These are phyloP conservation scores for Suillus fuscotomentosus DNA, from an alignment of 768 basidiomycete species.

Conservation along the genomic window DNA sequence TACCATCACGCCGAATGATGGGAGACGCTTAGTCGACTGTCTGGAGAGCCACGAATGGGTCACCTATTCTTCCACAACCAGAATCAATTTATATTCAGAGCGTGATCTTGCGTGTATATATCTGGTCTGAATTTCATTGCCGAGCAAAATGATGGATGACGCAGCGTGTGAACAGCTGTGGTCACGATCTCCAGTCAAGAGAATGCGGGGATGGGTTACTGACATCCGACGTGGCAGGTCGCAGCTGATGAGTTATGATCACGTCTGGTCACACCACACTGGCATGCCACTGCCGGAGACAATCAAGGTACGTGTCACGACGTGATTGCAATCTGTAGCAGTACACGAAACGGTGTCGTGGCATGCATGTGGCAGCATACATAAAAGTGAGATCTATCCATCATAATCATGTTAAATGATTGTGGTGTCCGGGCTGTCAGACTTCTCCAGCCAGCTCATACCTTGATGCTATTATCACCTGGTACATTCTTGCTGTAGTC, in stretches of 20 bases:
- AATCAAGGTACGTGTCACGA: not conserved
- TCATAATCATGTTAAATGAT: not conserved
- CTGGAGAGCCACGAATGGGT: not conserved
- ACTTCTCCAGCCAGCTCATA: not conserved
- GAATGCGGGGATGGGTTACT: not conserved
- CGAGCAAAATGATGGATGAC: not conserved
- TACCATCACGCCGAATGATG: conserved; percentile 9
- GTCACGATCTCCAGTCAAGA: not conserved
- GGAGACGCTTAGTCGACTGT: not conserved
- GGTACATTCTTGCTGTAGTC: not conserved
- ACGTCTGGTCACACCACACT: not conserved
- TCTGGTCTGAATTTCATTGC: not conserved
- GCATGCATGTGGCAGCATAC: not conserved
- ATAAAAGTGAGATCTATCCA: not conserved
- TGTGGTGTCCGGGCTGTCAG: not conserved
- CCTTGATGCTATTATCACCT: not conserved
- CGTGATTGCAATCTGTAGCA: not conserved
- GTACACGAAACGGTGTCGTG: not conserved
- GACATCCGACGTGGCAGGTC: not conserved
- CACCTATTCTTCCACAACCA: not conserved
- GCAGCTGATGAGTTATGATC: not conserved
- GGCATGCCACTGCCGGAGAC: not conserved
- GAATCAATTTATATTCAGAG: not conserved
- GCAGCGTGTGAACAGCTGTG: not conserved
- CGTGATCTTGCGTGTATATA: not conserved